Conservation (phyloP, 495 filamentous ascomycete species). For the Neurospora sp. region DNA sequence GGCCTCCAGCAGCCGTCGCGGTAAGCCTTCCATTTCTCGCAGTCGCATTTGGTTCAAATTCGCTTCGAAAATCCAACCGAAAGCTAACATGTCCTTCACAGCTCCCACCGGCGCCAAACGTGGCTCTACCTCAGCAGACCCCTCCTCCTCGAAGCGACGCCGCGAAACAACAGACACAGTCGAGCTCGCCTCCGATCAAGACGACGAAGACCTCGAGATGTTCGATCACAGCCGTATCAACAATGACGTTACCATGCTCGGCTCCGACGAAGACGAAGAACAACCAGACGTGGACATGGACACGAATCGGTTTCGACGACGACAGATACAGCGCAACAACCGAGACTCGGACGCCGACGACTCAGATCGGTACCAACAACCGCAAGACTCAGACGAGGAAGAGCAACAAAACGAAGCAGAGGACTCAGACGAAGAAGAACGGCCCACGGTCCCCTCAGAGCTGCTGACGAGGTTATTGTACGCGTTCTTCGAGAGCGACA, state of each 20-base stretch:
- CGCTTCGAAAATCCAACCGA: background rate
- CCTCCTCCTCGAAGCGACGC: background rate
- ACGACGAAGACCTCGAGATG: background rate
- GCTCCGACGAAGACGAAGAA: background rate
- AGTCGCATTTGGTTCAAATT: no score
- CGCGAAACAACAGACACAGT: background rate
- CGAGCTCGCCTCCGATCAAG: background rate
- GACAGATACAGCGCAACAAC: background rate
- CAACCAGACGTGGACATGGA: background rate
- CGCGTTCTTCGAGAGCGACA: conserved; percentile 61
- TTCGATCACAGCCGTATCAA: background rate
- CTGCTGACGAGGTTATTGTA: conserved; percentile 68
- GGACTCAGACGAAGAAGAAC: conserved; percentile 22
- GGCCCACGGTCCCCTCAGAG: conserved; percentile 54
- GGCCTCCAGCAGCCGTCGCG: background rate
- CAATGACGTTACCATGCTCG: background rate
- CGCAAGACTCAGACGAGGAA: conserved; percentile 15
- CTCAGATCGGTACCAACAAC: background rate
- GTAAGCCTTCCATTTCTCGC: background rate
- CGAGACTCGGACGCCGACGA: background rate
- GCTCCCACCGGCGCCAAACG: background rate
- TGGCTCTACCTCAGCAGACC: background rate
- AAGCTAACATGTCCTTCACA: background rate
- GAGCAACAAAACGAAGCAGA: conserved; percentile 9
- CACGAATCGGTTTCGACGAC: background rate